Conservation (phyloP, 352 stramenopile genomes). For the Salisapilia sapeloensis region DNA sequence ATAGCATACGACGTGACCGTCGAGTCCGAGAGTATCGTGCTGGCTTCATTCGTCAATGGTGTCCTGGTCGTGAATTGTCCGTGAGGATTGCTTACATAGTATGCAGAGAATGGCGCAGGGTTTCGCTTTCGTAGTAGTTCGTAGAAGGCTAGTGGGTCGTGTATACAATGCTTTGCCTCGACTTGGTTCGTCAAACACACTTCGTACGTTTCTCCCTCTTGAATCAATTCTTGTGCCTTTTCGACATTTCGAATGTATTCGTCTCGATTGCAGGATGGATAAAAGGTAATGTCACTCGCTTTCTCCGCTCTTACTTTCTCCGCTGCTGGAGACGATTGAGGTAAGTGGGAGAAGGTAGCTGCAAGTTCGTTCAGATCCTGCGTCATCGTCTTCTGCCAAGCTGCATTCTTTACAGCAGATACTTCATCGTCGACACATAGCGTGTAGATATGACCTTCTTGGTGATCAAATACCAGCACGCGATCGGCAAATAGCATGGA, state of each 20-base stretch:
- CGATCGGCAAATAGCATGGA: conserved; percentile 86
- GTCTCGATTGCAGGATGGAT: conserved; percentile 30
- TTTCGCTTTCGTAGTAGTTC: conserved; percentile 81
- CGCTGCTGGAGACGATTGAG: background rate
- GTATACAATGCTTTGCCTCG: conserved; percentile 18
- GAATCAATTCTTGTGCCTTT: conserved; percentile 81
- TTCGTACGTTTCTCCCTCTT: conserved; percentile 90
- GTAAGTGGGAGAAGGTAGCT: no score
- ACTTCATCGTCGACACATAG: conserved; percentile 14
- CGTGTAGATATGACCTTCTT: conserved; percentile 52
- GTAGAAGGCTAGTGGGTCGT: conserved; percentile 74
- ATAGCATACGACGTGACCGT: conserved; percentile 65
- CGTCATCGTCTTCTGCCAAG: conserved; percentile 10
- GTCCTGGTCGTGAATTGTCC: conserved; percentile 1
- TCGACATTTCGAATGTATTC: conserved; percentile 81
- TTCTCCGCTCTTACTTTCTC: conserved; percentile 1
- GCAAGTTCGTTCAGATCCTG: conserved; percentile 6
- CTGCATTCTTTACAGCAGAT: background rate
- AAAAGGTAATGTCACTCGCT: conserved; percentile 19
- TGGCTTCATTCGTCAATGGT: conserved; percentile 7
- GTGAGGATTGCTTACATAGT: conserved; percentile 62
- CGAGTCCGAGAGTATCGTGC: background rate
- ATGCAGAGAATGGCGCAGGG: conserved; percentile 90
- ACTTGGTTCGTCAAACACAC: conserved; percentile 94
- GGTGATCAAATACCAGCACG: conserved; percentile 82